These are phyloP conservation scores for Candida qinlingensis DNA, from an alignment of 805 yeast genomes.

Conservation along the genomic window DNA sequence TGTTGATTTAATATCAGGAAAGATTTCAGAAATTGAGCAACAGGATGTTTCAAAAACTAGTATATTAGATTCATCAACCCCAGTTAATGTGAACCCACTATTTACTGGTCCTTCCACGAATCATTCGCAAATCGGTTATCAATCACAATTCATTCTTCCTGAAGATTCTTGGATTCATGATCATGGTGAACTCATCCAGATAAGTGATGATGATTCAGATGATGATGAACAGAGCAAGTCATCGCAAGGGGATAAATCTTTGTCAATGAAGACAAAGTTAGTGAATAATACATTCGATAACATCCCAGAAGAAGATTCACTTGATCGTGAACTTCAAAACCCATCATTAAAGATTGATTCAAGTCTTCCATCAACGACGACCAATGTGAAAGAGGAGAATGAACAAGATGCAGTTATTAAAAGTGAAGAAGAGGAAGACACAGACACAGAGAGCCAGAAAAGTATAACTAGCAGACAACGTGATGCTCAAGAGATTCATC, in stretches of 20 bases:
- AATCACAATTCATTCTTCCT: not conserved
- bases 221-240: not conserved
- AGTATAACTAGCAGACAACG: not conserved
- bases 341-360: too few species aligned
- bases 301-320: too few species aligned
- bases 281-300: too few species aligned
- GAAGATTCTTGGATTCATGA: not conserved
- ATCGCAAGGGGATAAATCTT: not conserved
- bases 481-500: not conserved
- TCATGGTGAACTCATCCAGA: not conserved
- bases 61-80: too few species aligned
- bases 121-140: not conserved
- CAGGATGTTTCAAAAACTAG: not conserved
- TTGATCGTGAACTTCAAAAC: too few species aligned
- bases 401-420: not conserved
- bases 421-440: not conserved
- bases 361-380: too few species aligned
- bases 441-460: not conserved
- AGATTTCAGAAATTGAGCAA: not conserved
- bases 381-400: not conserved
- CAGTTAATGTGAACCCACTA: too few species aligned
- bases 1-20: not conserved
- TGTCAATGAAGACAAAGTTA: too few species aligned
- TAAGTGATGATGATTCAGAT: not conserved
- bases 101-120: too few species aligned